Evolutionary conservation across 768 basidiomycete species (phyloP).

Genomic region (Imleria badia): DNA sequence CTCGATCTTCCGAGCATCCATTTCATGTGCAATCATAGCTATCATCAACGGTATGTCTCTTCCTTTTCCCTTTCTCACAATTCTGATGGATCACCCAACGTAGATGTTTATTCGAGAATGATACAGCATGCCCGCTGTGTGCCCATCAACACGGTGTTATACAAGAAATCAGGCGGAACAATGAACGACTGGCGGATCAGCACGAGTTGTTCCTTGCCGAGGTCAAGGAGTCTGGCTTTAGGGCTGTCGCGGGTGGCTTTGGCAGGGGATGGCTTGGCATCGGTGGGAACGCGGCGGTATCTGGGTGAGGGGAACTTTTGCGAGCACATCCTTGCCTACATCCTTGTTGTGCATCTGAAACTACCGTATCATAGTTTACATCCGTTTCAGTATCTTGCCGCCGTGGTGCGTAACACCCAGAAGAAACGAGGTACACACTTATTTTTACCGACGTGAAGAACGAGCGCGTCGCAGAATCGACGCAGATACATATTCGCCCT

Average conservation of each 20-base stretch:
- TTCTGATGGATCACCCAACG: neutral
- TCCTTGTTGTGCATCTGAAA: neutral
- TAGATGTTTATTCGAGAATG: conserved; percentile 88
- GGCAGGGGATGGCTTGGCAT: conserved; percentile 57
- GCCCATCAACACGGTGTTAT: conserved; percentile 85
- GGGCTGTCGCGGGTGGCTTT: conserved; percentile 68
- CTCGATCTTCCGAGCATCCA: conserved; percentile 92
- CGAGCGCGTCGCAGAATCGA: too few species aligned
- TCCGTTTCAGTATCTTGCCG: neutral
- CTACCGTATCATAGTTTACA: neutral
- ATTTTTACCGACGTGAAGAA: too few species aligned
- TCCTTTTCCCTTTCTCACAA: neutral
- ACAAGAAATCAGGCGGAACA: conserved; percentile 84
- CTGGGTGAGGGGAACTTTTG: neutral
- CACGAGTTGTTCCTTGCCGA: conserved; percentile 79
- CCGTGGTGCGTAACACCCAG: neutral
- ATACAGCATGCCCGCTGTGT: conserved; percentile 88
- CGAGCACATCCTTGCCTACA: neutral
- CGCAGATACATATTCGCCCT: too few species aligned
- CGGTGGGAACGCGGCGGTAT: neutral
- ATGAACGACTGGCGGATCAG: conserved; percentile 78
- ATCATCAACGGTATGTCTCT: conserved; percentile 71
- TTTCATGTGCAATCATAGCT: conserved; percentile 98
- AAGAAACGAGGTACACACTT: too few species aligned
- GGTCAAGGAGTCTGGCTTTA: conserved; percentile 69